Conservation (phyloP, 306 rosid genomes). For the Prinsepia uniflora region DNA sequence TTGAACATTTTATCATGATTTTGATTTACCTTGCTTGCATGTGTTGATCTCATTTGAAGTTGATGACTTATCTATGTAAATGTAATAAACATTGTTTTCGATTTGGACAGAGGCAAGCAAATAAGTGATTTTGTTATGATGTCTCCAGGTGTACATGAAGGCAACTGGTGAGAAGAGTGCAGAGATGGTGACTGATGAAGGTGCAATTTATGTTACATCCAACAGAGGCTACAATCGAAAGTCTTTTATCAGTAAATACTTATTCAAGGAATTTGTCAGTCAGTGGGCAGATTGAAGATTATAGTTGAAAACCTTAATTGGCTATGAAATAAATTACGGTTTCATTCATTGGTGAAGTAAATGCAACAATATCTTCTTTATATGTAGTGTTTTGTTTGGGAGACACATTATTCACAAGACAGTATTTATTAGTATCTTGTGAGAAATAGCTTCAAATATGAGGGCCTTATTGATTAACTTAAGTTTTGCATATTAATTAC, state of each 20-base stretch:
- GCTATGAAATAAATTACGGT: background rate
- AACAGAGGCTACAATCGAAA: constrained; percentile 82
- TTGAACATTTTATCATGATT: constrained; percentile 67
- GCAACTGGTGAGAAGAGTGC: constrained; percentile 92
- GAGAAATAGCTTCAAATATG: too few species aligned
- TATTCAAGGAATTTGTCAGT: constrained; percentile 9
- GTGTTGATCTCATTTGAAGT: too few species aligned
- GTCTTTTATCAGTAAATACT: constrained; percentile 6
- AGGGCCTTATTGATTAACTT: too few species aligned
- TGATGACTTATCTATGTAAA: background rate
- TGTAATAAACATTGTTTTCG: background rate
- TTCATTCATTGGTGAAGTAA: background rate
- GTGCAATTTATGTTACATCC: constrained; percentile 87
- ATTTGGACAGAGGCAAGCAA: background rate
- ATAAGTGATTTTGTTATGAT: constrained; percentile 9
- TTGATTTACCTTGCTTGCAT: too few species aligned
- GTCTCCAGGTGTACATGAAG: constrained; percentile 79
- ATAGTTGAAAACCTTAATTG: background rate
- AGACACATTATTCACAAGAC: too few species aligned
- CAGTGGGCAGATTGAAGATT: background rate
- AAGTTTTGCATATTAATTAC: too few species aligned
- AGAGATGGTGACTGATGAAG: constrained; percentile 97
- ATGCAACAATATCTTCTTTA: too few species aligned
- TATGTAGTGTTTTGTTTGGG: too few species aligned
- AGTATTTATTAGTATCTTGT: too few species aligned